Conservation (phyloP, 225 moss, liverwort and hornwort genomes). For the Takakia lepidozioides region DNA sequence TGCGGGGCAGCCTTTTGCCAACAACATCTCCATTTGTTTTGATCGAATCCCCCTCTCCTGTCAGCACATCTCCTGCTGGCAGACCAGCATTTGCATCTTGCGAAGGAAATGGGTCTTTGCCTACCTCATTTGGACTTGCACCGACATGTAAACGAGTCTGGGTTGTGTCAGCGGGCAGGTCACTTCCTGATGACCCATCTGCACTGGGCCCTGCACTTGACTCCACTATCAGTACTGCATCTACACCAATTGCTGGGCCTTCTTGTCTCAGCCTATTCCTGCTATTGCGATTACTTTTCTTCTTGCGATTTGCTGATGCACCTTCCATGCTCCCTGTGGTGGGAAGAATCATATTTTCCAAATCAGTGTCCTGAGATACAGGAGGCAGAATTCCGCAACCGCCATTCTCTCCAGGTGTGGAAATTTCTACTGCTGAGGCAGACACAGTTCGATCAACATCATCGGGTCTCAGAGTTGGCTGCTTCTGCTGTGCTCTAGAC, state of each 20-base stretch:
- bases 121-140: constrained; percentile 11
- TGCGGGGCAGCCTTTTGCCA: constrained; percentile 60
- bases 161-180: constrained; percentile 6
- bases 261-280: constrained; percentile 55
- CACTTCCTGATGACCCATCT: constrained; percentile 26
- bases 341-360: constrained; percentile 8
- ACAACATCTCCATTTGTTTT: constrained; percentile 66
- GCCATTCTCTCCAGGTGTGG: constrained; percentile 17
- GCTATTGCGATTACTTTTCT: constrained; percentile 43
- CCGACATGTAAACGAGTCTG: constrained; percentile 8
- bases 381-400: constrained; percentile 40
- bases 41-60: constrained; percentile 57
- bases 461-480: constrained; percentile 20
- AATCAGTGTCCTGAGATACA: constrained; percentile 17
- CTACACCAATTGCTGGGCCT: constrained; percentile 22
- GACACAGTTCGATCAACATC: constrained; percentile 8
- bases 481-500: constrained; percentile 36
- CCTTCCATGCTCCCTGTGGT: constrained; percentile 25
- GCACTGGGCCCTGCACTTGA: constrained; percentile 15
- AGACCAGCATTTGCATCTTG: constrained; percentile 20
- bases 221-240: constrained; percentile 57
- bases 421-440: not conserved
- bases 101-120: constrained; percentile 12
- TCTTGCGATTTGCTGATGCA: constrained; percentile 33
- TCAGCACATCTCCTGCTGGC: constrained; percentile 44